Evolutionary conservation across 2,329 filamentous ascomycete species (phyloP), one percentile per base, ranked within the genome.

Genomic region (Hymenoscyphus albidus): DNA sequence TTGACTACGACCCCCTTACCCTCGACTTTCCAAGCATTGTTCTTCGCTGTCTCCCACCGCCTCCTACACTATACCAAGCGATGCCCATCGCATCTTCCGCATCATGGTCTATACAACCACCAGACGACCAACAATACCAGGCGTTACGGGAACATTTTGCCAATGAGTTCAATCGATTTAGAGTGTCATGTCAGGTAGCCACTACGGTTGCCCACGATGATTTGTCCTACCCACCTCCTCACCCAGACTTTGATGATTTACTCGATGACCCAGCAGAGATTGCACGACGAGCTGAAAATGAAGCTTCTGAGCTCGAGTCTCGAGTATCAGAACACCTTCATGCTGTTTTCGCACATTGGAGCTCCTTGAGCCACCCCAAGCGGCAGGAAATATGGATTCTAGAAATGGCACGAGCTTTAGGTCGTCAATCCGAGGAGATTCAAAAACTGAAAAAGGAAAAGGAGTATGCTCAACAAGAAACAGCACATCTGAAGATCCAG

Each of bases 21-120:
- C 86, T 96, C 75, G 92, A 92, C 65, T 97, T 97, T 72, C 92
- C 93, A 6, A 88, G 90, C 6, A 83, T 98, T 51, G 92, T 89
- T 42, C 84, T 97, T 12, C 91, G 90, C 68, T 89, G 94, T 69
- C 85, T 98, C 0, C 86, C 90, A 42, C 83, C 91, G 10, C 92
- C 93, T 2, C 88, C 91, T 3, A 95, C 92, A 0, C 81, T 97
- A 6, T 94, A 93, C 78, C 69, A 70, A 56, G 90, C 91, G 10
- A 91, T 89, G 6, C 92, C 93, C 38, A 89, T 96, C 72, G 82
- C 92, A 1, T 92, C 89, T 0, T 82, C 86, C 22, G 86, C 88
- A 2, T 95, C 92, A 0, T 97, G 94, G 87, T 92, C 92, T 0
- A 85, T 96, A 39, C 81, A 86, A 27, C 88, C 91, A 1, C 93